Conservation (phyloP, 768 basidiomycete genomes). For the Macrocybe gigantea region DNA sequence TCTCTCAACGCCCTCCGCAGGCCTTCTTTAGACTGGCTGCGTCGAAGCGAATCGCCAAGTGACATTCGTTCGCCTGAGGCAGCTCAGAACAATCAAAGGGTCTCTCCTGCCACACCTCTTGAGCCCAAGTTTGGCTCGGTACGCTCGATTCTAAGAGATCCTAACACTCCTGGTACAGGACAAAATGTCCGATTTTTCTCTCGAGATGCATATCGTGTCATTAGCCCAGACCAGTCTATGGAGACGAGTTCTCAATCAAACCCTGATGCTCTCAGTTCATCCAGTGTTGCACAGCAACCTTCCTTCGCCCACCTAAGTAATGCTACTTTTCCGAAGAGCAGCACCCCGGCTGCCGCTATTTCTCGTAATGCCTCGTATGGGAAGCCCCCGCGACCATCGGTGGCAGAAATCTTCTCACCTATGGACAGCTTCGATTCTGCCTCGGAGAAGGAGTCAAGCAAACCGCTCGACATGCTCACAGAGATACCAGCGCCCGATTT, state of each 20-base stretch:
- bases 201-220: conserved; percentile 57
- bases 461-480: conserved; percentile 25
- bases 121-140: conserved; percentile 44
- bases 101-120: conserved; percentile 20
- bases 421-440: conserved; percentile 11
- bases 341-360: conserved; percentile 19
- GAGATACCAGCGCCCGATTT: conserved; percentile 37
- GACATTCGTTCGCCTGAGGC: not conserved
- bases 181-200: conserved; percentile 77
- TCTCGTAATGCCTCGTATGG: conserved; percentile 25
- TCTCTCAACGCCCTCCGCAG: conserved; percentile 13
- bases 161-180: conserved; percentile 70
- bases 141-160: conserved; percentile 68
- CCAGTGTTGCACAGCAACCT: conserved; percentile 13
- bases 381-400: conserved; percentile 35
- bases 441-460: conserved; percentile 13
- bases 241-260: conserved; percentile 29
- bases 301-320: conserved; percentile 27
- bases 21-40: conserved; percentile 29
- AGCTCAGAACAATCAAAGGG: conserved; percentile 14
- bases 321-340: conserved; percentile 17
- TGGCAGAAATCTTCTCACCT: conserved; percentile 49
- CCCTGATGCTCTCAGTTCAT: conserved; percentile 19
- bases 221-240: conserved; percentile 59
- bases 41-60: conserved; percentile 6